Evolutionary conservation across 2,329 filamentous ascomycete genomes (phyloP), one percentile per base, ranked within the genome.

Genomic region (Venturia nashicola): DNA sequence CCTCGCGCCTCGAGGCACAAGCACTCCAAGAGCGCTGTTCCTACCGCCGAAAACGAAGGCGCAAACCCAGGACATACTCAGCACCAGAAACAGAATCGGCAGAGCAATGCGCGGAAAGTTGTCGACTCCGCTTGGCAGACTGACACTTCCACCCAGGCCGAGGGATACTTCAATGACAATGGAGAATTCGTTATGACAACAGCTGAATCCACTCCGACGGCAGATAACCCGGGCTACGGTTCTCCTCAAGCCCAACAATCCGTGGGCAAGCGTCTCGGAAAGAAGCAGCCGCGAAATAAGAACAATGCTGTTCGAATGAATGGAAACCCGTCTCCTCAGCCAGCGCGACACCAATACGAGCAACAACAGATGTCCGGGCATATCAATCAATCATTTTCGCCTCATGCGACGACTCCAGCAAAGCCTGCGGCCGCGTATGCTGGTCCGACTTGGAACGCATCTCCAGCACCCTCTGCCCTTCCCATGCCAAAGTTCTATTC

Each of bases 371-470:
- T 27, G 36, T 40, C 27, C 11, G n/a, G n/a, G 18, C 61, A 39
- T 20, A 12, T 16, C 9, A 36, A 39, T 7, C 34, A 55, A 11
- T 18, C 34, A n/a, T 23, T 40, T 44, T 23, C 46, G 18, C 20
- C 36, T 27, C 48, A 9, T 12, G 27, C 61, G 20, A 59, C 39
- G 34, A 66, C 27, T 66, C 69, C 12, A 66, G 69, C 59, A 54
- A 59, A 55, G 67, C 66, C 57, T 68, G 66, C 65, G 66, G 66
- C 40, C 66, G 66, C 62, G 12, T 99, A 96, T 76, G 94, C 94
- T 46, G 94, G 93, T 16, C 89, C 93, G 42, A 95, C 91, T 5
- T 99, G 97, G 74, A 92, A 97, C 75, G 90, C 91, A 48, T 97
- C 94, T 9, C 94, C 94, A 23, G 93, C 92, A 1, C 89, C 94